phyloP scores from a whole-genome alignment of 1,284 basidiomycete species.

The Ceratobasidium sp. region DNA sequence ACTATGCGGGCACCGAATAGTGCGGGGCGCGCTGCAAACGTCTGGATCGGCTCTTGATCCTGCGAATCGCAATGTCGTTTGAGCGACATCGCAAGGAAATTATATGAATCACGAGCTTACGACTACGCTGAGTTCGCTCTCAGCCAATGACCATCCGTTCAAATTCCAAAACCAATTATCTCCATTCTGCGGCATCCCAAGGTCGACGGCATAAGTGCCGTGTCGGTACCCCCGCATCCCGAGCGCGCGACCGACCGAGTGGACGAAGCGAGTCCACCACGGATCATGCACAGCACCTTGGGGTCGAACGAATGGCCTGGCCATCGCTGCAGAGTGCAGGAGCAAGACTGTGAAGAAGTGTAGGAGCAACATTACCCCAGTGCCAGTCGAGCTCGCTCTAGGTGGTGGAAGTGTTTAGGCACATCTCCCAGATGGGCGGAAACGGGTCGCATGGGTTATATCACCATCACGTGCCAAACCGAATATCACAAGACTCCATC shows the following conservation, averaged over 20 bases:
- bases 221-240: constrained; percentile 30
- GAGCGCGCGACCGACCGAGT: constrained; percentile 10
- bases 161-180: constrained; percentile 41
- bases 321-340: neutral
- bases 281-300: constrained; percentile 11
- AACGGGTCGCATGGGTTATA: constrained; percentile 9
- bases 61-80: constrained; percentile 3
- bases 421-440: constrained; percentile 31
- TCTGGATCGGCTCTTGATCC: constrained; percentile 45
- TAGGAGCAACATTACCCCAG: constrained; percentile 20
- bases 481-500: constrained; percentile 27
- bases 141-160: constrained; percentile 50
- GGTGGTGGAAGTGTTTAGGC: constrained; percentile 27
- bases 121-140: constrained; percentile 52
- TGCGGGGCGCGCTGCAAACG: constrained; percentile 53
- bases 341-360: constrained; percentile 15
- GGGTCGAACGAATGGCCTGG: constrained; percentile 9
- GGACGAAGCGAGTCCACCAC: constrained; percentile 22
- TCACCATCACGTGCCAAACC: constrained; percentile 25
- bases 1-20: constrained; percentile 55
- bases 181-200: constrained; percentile 36
- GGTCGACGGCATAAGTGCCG: constrained; percentile 22
- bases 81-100: neutral
- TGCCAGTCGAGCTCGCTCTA: constrained; percentile 18
- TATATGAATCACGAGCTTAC: constrained; percentile 44